phyloP scores from a whole-genome alignment of 345 rosid genomes.

The Aethionema arabicum region DNA sequence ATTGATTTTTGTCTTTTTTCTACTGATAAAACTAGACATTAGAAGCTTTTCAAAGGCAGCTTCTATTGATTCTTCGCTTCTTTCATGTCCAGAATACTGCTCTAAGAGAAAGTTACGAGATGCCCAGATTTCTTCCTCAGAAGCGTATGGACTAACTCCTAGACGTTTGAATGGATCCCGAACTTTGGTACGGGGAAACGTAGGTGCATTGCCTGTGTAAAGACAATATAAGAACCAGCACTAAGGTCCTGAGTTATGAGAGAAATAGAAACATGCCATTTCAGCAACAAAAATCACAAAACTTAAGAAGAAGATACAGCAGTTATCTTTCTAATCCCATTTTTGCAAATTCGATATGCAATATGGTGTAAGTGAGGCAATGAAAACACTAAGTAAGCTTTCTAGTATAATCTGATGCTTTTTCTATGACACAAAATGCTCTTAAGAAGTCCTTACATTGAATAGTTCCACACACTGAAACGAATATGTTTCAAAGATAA shows the following conservation, averaged over 20 bases:
- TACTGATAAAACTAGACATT: conserved; percentile 67
- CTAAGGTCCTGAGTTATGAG: background rate
- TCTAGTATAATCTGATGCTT: background rate
- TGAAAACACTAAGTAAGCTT: background rate
- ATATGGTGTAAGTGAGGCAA: background rate
- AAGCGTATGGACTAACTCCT: conserved; percentile 74
- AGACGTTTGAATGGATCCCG: conserved; percentile 94
- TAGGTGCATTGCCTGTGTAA: conserved; percentile 56
- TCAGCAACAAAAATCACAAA: background rate
- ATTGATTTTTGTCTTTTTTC: conserved; percentile 88
- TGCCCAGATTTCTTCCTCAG: conserved; percentile 95
- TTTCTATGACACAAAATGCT: background rate
- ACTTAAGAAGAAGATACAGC: background rate
- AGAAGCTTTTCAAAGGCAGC: conserved; percentile 93
- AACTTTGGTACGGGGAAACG: conserved; percentile 65
- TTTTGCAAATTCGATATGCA: background rate
- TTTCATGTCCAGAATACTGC: conserved; percentile 88
- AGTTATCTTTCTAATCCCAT: background rate
- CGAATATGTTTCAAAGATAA: background rate
- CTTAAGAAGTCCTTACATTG: background rate
- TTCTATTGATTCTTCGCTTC: conserved; percentile 90
- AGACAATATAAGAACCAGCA: background rate
- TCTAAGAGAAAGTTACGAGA: conserved; percentile 90
- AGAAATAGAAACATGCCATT: background rate
- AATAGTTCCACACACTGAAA: conserved; percentile 1